Percentiles rank a stretch among this genome's conserved stretches.
phyloP scores from a whole-genome alignment of 1,284 basidiomycete species.

The Phlebopus sp. region DNA sequence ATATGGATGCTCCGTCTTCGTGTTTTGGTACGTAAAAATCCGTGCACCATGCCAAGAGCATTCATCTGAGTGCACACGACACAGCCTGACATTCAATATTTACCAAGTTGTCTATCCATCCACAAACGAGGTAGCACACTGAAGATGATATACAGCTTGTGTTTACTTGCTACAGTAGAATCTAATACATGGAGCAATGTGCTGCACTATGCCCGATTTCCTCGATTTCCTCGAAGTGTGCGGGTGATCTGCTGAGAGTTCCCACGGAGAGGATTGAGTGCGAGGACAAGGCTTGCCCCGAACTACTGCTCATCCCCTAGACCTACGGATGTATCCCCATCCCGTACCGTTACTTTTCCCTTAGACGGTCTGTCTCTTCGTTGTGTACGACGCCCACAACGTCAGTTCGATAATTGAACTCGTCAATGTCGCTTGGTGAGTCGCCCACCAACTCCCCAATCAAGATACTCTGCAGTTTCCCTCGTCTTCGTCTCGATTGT shows the following conservation, averaged over 20 bases:
- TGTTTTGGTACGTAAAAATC: slow-evolving; percentile 71
- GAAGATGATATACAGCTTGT: neutral
- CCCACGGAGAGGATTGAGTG: slow-evolving; percentile 21
- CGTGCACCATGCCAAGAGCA: neutral
- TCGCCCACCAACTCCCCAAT: neutral
- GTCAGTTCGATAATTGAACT: slow-evolving; percentile 4
- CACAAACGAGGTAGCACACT: slow-evolving; percentile 12
- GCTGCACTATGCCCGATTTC: neutral
- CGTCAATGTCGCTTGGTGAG: slow-evolving; percentile 10
- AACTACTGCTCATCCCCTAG: slow-evolving; percentile 25
- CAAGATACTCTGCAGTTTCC: slow-evolving; percentile 2
- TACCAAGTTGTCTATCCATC: slow-evolving; percentile 51
- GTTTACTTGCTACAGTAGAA: neutral
- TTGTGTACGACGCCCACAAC: slow-evolving; percentile 13
- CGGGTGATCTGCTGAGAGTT: slow-evolving; percentile 13
- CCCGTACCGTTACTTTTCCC: slow-evolving; percentile 9
- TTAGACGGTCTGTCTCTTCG: slow-evolving; percentile 15
- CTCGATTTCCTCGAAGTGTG: too few species aligned
- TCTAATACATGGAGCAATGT: neutral
- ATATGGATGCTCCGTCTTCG: slow-evolving; percentile 81
- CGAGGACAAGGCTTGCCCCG: neutral
- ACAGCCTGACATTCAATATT: slow-evolving; percentile 74
- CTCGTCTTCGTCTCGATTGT: neutral
- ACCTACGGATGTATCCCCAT: slow-evolving; percentile 30
- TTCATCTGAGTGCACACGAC: slow-evolving; percentile 2